These are phyloP conservation scores for Handroanthus guayacan DNA, from an alignment of 257 asterid species.

Conservation along the genomic window DNA sequence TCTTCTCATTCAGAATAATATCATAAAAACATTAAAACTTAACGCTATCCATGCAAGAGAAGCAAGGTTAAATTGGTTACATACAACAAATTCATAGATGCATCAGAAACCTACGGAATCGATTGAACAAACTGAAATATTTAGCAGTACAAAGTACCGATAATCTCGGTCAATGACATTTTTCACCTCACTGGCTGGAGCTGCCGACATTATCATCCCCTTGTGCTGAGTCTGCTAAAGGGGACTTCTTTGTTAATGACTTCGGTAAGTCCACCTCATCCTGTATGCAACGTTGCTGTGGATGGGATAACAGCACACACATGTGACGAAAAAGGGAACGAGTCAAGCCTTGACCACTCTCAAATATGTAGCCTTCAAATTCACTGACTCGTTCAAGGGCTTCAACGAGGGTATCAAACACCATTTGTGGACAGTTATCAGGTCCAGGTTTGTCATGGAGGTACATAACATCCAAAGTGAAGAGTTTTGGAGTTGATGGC, in stretches of 20 bases:
- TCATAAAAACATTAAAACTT: constrained; percentile 26
- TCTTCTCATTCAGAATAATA: constrained; percentile 8
- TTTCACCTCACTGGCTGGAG: constrained; percentile 53
- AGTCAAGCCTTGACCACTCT: constrained; percentile 88
- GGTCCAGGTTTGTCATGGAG: constrained; percentile 98
- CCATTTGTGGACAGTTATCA: constrained; percentile 87
- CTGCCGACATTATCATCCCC: constrained; percentile 57
- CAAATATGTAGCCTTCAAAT: constrained; percentile 83
- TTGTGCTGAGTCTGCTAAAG: constrained; percentile 45
- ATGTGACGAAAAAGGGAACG: constrained; percentile 79
- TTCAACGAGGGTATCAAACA: constrained; percentile 87
- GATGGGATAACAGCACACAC: constrained; percentile 76
- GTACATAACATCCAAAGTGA: constrained; percentile 89
- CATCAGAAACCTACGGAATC: constrained; percentile 13
- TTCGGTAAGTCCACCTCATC: constrained; percentile 81
- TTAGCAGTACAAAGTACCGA: constrained; percentile 10
- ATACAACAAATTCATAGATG: constrained; percentile 29
- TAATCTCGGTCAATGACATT: constrained; percentile 15
- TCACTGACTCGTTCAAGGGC: constrained; percentile 85
- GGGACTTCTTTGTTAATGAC: constrained; percentile 67
- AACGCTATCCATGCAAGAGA: constrained; percentile 26
- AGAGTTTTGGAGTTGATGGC: constrained; percentile 69
- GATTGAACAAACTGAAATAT: background rate
- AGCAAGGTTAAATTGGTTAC: background rate
- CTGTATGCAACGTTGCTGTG: constrained; percentile 89